Base-by-base conservation (phyloP, 441 rosid species). In the Francoa sonchifolia region DNA sequence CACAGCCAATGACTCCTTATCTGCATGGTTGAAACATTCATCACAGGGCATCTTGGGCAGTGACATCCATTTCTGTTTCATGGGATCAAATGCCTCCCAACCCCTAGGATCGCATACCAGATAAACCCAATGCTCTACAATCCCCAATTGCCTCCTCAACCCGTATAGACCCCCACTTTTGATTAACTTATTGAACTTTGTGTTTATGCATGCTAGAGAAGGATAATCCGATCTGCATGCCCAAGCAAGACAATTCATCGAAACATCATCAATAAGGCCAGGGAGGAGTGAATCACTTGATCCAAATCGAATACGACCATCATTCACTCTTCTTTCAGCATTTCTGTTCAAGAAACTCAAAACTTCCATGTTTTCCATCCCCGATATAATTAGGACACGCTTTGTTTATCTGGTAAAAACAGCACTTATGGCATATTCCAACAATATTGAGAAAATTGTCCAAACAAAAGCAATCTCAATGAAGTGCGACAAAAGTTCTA, bases 41-140 rank as follows among this genome's bases (percentile, higher is more conserved):
- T 79, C 94, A 3, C 88, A 79, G 26, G 94, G 94, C 44, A 82
- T 72, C 65, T 63, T 79, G 0, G 94, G 88, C 58, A 82, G 47
- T 12, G 54, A 52, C 77, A 76, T 73, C 94, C 94, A 79, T 52
- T 72, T 82, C 44, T 65, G 54, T 36, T 64, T 68, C 56, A 30
- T 22, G 0, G 85, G 76, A 50, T 78, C 80, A 63, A 76, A 82
- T 3, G 74, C 76, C 44, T 71, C 73, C 94, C 94, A 82, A 3
- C 79, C 80, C 73, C 80, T 72, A 0, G 73, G 80, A 65, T 79
- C 85, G 54, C 88, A 78, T 28, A 79, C 75, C 59, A 82, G 54
- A 65, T 63, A 82, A 10, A 79, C 80, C 73, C 76, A 76, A 32
- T 79, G 74, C 55, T 82, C 82, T 13, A 51, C 49, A 5, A 72